Evolutionary conservation across 2,329 filamentous ascomycete genomes (phyloP).

Genomic region (Ophiostoma ips): DNA sequence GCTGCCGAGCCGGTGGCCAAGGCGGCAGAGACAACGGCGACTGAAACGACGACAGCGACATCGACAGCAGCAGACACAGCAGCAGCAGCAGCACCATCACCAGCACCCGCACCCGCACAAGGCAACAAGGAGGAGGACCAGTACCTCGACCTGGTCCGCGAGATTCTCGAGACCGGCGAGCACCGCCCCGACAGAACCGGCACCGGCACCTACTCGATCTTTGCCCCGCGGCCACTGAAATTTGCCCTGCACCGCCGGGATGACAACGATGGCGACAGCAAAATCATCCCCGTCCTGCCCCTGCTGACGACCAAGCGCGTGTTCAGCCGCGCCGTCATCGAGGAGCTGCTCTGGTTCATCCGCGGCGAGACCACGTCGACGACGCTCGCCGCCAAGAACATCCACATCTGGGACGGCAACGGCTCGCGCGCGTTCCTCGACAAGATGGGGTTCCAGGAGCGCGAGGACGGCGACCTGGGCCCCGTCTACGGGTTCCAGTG

Average conservation of each 20-base stretch:
- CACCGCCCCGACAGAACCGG: slow-evolving; percentile 86
- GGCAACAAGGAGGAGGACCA: slow-evolving; percentile 60
- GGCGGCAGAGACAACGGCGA: background rate
- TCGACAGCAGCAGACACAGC: background rate
- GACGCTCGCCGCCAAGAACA: slow-evolving; percentile 60
- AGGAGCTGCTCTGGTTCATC: slow-evolving; percentile 94
- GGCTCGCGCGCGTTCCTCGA: slow-evolving; percentile 85
- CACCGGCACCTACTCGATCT: slow-evolving; percentile 81
- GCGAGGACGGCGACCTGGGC: slow-evolving; percentile 77
- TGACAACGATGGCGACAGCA: slow-evolving; percentile 30
- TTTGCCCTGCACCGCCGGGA: slow-evolving; percentile 47
- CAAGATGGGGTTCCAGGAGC: slow-evolving; percentile 64
- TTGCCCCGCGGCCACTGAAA: slow-evolving; percentile 73
- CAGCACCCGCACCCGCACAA: background rate
- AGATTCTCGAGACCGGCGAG: slow-evolving; percentile 73
- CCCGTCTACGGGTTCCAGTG: slow-evolving; percentile 98
- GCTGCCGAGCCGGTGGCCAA: background rate
- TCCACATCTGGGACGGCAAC: slow-evolving; percentile 99
- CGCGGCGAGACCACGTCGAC: slow-evolving; percentile 68
- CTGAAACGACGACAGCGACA: background rate
- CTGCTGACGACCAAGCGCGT: slow-evolving; percentile 96
- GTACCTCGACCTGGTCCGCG: slow-evolving; percentile 77
- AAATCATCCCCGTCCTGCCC: slow-evolving; percentile 57
- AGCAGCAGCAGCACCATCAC: background rate
- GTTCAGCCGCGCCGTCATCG: slow-evolving; percentile 77